Conservation (phyloP, 495 filamentous ascomycete species). For the Aspergillus ostianus region DNA sequence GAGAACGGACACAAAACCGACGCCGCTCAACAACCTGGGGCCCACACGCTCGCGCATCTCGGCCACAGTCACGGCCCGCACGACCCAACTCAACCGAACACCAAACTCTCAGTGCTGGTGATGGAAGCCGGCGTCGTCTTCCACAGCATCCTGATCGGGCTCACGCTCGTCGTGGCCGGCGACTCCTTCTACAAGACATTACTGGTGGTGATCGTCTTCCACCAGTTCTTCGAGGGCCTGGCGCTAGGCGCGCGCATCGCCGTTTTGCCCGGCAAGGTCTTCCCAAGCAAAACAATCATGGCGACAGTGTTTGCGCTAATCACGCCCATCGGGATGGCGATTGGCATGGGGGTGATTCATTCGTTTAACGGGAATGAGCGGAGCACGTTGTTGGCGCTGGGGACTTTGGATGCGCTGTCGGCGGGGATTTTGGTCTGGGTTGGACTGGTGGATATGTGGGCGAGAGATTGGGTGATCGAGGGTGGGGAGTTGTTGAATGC, state of each 20-base stretch:
- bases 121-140: conserved; percentile 73
- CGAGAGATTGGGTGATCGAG: conserved; percentile 46
- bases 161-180: conserved; percentile 38
- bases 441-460: conserved; percentile 47
- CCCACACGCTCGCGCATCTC: conserved; percentile 20
- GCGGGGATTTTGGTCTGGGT: conserved; percentile 48
- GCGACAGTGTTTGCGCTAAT: conserved; percentile 38
- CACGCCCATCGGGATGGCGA: conserved; percentile 47
- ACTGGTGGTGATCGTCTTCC: conserved; percentile 71
- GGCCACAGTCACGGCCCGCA: conserved; percentile 32
- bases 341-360: conserved; percentile 41
- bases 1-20: conserved; percentile 10
- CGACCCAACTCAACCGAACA: conserved; percentile 33
- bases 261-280: conserved; percentile 54
- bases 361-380: conserved; percentile 39
- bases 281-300: conserved; percentile 40
- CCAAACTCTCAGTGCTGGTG: conserved; percentile 58
- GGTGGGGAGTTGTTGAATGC: conserved; percentile 42
- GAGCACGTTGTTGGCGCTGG: conserved; percentile 39
- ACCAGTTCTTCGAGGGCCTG: conserved; percentile 67
- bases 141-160: conserved; percentile 56
- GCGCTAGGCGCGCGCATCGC: conserved; percentile 74
- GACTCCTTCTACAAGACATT: conserved; percentile 63
- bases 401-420: conserved; percentile 45
- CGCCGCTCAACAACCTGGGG: conserved; percentile 10